Evolutionary conservation across 768 basidiomycete genomes (phyloP).

Genomic region (Goffeauzyma gilvescens): DNA sequence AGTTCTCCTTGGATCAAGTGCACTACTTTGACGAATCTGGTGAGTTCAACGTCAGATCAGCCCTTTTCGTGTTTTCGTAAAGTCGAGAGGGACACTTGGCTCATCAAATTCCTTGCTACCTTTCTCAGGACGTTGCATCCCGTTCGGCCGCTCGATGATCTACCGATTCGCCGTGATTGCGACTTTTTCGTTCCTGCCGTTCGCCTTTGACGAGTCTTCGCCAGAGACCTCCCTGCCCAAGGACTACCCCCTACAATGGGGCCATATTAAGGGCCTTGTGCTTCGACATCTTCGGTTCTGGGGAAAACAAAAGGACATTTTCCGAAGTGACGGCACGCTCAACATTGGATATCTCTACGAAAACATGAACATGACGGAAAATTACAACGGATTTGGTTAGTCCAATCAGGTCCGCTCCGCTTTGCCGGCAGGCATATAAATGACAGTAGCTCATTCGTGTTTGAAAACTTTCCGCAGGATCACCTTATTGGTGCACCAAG

Average conservation of each 20-base stretch:
- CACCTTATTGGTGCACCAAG: conserved; percentile 66
- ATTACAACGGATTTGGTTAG: conserved; percentile 42
- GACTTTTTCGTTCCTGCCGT: conserved; percentile 56
- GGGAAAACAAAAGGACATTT: conserved; percentile 40
- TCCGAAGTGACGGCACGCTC: conserved; percentile 45
- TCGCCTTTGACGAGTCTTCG: conserved; percentile 33
- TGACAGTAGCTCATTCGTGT: conserved; percentile 20
- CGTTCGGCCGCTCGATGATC: conserved; percentile 56
- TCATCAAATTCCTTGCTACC: not conserved
- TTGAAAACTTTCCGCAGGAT: too few relatives aligned
- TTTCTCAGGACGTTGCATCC: conserved; percentile 45
- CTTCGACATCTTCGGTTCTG: conserved; percentile 56
- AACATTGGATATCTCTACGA: conserved; percentile 55
- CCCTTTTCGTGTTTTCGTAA: not conserved
- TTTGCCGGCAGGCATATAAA: not conserved
- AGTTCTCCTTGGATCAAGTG: conserved; percentile 51
- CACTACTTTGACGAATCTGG: conserved; percentile 59
- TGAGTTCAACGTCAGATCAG: too few relatives aligned
- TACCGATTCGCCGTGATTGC: conserved; percentile 65
- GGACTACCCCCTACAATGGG: conserved; percentile 50
- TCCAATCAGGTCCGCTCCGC: not conserved
- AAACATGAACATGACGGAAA: conserved; percentile 53
- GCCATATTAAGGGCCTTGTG: conserved; percentile 52
- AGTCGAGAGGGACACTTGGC: not conserved
- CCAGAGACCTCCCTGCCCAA: conserved; percentile 38